Percentiles rank a stretch among this genome's conserved stretches.
Conservation (phyloP, 805 yeast species). For the Starmerella gropengiesseri region DNA sequence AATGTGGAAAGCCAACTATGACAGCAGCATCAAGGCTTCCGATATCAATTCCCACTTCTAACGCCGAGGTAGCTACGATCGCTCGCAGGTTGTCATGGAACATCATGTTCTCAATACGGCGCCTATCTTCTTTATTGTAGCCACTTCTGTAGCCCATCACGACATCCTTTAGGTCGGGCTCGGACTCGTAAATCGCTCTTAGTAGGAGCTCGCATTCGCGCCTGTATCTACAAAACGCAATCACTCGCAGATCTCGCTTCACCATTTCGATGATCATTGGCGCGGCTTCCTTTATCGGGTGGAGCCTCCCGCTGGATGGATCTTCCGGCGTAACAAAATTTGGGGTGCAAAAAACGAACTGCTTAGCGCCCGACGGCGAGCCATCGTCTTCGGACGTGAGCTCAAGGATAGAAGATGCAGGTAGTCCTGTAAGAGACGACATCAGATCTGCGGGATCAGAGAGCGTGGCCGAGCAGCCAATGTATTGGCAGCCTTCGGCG, state of each 20-base stretch:
- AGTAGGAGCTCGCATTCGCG: conserved; percentile 76
- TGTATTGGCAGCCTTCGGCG: conserved; percentile 47
- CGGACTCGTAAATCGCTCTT: conserved; percentile 58
- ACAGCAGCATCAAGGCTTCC: conserved; percentile 86
- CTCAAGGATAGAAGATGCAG: conserved; percentile 1
- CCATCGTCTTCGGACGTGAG: conserved; percentile 54
- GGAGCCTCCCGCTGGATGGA: conserved; percentile 49
- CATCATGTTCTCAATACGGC: conserved; percentile 82
- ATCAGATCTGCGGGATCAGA: conserved; percentile 64
- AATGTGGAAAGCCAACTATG: conserved; percentile 84
- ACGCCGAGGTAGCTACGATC: conserved; percentile 86
- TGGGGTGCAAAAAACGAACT: conserved; percentile 74
- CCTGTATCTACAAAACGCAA: conserved; percentile 83
- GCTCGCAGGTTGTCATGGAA: conserved; percentile 77
- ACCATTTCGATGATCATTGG: conserved; percentile 58
- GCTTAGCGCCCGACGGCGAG: conserved; percentile 72
- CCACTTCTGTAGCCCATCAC: conserved; percentile 74
- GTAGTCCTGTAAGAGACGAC: conserved; percentile 59
- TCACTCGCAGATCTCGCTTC: conserved; percentile 56
- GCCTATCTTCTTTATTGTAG: conserved; percentile 72
- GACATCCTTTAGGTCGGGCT: conserved; percentile 29
- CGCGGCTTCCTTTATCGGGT: conserved; percentile 67
- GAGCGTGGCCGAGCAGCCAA: conserved; percentile 92
- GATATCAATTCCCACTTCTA: conserved; percentile 91
- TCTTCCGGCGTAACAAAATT: conserved; percentile 55